Base-by-base conservation (phyloP, 23 red algal genomes). In the Gracilaria caudata region DNA sequence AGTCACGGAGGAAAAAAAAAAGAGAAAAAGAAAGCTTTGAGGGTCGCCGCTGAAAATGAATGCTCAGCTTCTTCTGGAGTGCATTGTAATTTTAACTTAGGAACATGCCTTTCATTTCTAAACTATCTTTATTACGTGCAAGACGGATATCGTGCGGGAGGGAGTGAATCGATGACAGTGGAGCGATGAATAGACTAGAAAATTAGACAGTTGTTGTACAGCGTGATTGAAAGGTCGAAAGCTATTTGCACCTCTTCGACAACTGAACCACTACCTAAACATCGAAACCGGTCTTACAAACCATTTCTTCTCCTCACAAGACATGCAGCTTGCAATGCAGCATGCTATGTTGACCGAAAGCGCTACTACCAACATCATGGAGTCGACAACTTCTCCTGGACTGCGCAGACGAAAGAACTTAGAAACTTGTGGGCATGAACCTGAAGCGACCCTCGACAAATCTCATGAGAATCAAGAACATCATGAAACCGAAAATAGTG, bases 191-290 rank as follows among this genome's bases (percentile, higher is more conserved):
- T 60, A 60, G 1, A 60, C 2, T 60, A 60, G 23, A 60, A 66
- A 66, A 66, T 66, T 37, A 36, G 61, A 66, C 7, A 14, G 29
- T 60, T 66, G 61, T 66, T 36, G 61, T 66, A 35, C 32, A 36
- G 2, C 30, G 32, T 19, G 61, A 26, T 1, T 33, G 61, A 36
- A 66, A 66, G 61, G 61, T 66, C 61, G 61, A 7, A 36, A 35
- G 61, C 61, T 36, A 8, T 35, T 66, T 33, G 30, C 61, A 66
- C 61, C 61, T 66, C 61, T 66, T 66, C 61, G 61, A 66, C 61
- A 33, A 66, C 29, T 35, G 30, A 35, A 35, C 61, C 35, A 66
- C 26, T 66, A 35, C 29, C 30, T 66, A 36, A 66, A 66, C 21
- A 24, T 17, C 23, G 23, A 35, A 66, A 36, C 36, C 19, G 25